A percentile compares a stretch with the other conserved stretches of the same genome.
Evolutionary conservation across 1,284 basidiomycete species (phyloP).

Genomic region (Trametes sp.): DNA sequence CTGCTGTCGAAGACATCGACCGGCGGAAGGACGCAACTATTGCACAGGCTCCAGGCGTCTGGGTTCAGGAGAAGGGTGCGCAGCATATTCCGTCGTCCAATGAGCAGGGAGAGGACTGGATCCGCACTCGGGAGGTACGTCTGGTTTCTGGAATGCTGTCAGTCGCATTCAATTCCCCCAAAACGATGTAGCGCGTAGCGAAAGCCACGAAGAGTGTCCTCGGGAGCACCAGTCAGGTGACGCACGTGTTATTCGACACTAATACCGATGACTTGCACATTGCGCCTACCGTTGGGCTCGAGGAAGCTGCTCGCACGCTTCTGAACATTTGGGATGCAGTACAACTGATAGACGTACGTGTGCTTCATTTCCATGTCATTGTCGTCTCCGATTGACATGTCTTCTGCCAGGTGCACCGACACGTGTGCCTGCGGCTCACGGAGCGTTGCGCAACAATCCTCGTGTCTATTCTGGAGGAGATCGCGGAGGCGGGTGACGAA

Average conservation of each 20-base stretch:
- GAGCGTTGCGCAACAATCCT: slow-evolving; percentile 60
- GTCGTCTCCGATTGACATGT: slow-evolving; percentile 60
- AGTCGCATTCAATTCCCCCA: neutral
- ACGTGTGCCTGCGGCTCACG: too few relatives aligned
- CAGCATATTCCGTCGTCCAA: slow-evolving; percentile 50
- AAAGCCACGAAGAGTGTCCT: slow-evolving; percentile 54
- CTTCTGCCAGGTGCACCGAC: too few relatives aligned
- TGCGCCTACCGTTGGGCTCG: slow-evolving; percentile 63
- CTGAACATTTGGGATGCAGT: slow-evolving; percentile 70
- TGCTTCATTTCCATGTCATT: slow-evolving; percentile 10
- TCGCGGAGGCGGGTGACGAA: slow-evolving; percentile 49
- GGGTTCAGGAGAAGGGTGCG: slow-evolving; percentile 44
- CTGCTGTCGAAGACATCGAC: slow-evolving; percentile 36
- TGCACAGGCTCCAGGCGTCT: slow-evolving; percentile 40
- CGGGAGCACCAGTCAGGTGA: slow-evolving; percentile 50
- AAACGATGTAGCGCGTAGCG: slow-evolving; percentile 33
- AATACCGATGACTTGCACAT: slow-evolving; percentile 59
- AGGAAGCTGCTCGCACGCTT: slow-evolving; percentile 58
- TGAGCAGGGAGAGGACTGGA: slow-evolving; percentile 59
- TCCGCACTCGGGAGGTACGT: slow-evolving; percentile 55
- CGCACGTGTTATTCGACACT: slow-evolving; percentile 55
- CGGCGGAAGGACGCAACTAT: slow-evolving; percentile 37
- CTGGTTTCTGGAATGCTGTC: neutral
- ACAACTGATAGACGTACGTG: slow-evolving; percentile 65
- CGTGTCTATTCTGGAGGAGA: slow-evolving; percentile 53